Percentiles rank a stretch among this genome's conserved stretches.
Evolutionary conservation across 225 moss, liverwort and hornwort species (phyloP).

Genomic region (Bryoerythrophyllum caledonicum): DNA sequence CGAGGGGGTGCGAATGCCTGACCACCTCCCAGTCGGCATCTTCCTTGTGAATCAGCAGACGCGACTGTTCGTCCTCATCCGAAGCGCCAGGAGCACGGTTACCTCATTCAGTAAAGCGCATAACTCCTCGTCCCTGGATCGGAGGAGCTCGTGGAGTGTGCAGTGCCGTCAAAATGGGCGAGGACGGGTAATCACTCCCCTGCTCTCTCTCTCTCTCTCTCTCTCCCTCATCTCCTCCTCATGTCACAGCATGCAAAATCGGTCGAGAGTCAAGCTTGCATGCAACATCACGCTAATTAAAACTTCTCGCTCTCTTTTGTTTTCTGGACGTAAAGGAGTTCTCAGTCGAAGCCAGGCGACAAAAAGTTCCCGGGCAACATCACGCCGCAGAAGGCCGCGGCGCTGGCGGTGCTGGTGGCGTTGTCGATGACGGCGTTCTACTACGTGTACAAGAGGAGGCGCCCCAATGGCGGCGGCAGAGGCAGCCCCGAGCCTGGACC

Average conservation of each 20-base stretch:
- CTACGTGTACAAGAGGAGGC: slow-evolving; percentile 30
- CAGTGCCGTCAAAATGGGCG: slow-evolving; percentile 27
- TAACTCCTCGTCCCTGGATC: slow-evolving; percentile 19
- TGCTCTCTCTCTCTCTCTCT: neutral
- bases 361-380: slow-evolving; percentile 28
- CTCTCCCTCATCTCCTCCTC: neutral
- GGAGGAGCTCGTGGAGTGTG: slow-evolving; percentile 23
- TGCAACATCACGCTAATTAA: neutral
- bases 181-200: slow-evolving; percentile 26
- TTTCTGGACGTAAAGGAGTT: slow-evolving; percentile 22
- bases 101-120: neutral
- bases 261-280: neutral
- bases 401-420: slow-evolving; percentile 26
- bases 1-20: slow-evolving; percentile 33
- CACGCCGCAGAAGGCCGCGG: slow-evolving; percentile 30
- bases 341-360: slow-evolving; percentile 23
- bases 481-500: neutral
- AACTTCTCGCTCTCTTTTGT: too few species aligned
- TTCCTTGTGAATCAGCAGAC: slow-evolving; percentile 14
- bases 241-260: neutral
- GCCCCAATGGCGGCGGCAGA: neutral
- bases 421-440: slow-evolving; percentile 34
- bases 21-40: neutral
- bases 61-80: slow-evolving; percentile 25
- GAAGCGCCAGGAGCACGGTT: slow-evolving; percentile 13